phyloP scores from a whole-genome alignment of 2,329 filamentous ascomycete genomes.

The Claviceps citrina region DNA sequence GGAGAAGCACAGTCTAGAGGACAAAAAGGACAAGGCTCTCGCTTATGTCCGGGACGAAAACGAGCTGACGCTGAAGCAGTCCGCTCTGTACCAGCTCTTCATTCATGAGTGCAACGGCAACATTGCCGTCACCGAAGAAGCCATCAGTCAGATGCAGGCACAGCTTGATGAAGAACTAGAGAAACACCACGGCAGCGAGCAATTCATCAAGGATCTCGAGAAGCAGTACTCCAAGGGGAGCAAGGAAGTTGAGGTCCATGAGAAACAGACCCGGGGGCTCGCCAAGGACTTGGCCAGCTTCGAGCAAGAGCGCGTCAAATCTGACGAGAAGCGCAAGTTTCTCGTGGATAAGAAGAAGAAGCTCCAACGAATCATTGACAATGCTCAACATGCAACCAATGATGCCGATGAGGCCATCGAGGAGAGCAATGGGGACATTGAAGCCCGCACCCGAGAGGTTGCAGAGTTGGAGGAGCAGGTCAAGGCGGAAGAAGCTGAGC shows the following conservation, averaged over 20 bases:
- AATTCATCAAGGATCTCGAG: slow-evolving; percentile 78
- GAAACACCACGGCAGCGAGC: slow-evolving; percentile 79
- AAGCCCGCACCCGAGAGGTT: slow-evolving; percentile 61
- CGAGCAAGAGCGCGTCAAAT: slow-evolving; percentile 93
- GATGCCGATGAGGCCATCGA: slow-evolving; percentile 67
- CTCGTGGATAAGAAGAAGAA: slow-evolving; percentile 84
- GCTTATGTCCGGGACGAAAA: slow-evolving; percentile 87
- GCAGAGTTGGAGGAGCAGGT: slow-evolving; percentile 60
- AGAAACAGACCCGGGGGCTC: slow-evolving; percentile 65
- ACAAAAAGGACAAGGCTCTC: slow-evolving; percentile 91
- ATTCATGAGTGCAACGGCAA: slow-evolving; percentile 81
- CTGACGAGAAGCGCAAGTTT: slow-evolving; percentile 96
- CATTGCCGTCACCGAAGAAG: slow-evolving; percentile 73
- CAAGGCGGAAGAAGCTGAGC: slow-evolving; percentile 64
- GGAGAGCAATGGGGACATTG: slow-evolving; percentile 64
- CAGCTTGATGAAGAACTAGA: slow-evolving; percentile 76
- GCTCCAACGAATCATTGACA: slow-evolving; percentile 71
- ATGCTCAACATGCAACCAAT: slow-evolving; percentile 55
- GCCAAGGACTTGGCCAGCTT: slow-evolving; percentile 81
- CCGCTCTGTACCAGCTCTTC: slow-evolving; percentile 82
- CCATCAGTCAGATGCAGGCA: slow-evolving; percentile 77
- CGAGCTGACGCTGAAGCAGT: slow-evolving; percentile 77
- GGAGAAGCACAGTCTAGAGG: slow-evolving; percentile 80
- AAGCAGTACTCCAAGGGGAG: slow-evolving; percentile 68
- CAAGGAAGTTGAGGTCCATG: slow-evolving; percentile 68